phyloP scores from a whole-genome alignment of 768 basidiomycete species.

The Roridomyces roridus region DNA sequence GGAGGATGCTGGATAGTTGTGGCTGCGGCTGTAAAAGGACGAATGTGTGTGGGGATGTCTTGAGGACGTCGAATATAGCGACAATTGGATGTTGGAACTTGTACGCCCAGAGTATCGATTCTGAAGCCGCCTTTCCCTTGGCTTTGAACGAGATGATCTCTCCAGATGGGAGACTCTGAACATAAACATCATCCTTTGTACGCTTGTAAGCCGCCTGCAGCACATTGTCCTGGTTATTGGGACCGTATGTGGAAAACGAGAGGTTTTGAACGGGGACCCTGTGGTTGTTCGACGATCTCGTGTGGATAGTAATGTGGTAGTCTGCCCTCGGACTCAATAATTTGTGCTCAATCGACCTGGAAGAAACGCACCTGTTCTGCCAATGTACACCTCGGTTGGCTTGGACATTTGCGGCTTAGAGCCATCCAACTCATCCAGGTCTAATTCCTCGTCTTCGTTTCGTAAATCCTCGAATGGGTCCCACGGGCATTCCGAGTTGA shows the following conservation, averaged over 20 bases:
- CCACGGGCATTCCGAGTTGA: conserved; percentile 82
- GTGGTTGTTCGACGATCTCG: conserved; percentile 52
- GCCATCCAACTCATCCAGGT: conserved; percentile 68
- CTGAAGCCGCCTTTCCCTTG: conserved; percentile 27
- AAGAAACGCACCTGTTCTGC: conserved; percentile 50
- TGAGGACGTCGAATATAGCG: conserved; percentile 81
- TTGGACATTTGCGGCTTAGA: conserved; percentile 41
- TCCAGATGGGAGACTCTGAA: conserved; percentile 82
- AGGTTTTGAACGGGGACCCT: conserved; percentile 73
- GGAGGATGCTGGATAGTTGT: conserved; percentile 74
- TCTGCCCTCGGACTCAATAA: conserved; percentile 51
- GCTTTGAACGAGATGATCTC: conserved; percentile 78
- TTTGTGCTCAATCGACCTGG: not conserved
- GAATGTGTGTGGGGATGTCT: conserved; percentile 61
- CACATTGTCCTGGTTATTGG: conserved; percentile 84
- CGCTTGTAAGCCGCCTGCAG: conserved; percentile 76
- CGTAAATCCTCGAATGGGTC: conserved; percentile 65
- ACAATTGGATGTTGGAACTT: conserved; percentile 75
- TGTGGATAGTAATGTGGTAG: conserved; percentile 87
- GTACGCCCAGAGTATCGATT: conserved; percentile 61
- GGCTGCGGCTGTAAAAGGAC: conserved; percentile 89
- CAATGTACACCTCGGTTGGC: conserved; percentile 56
- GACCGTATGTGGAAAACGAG: conserved; percentile 90
- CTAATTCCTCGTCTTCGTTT: conserved; percentile 49
- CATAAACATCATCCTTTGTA: conserved; percentile 80